Conservation (phyloP, 1,139 yeast species). For the Yamadazyma conglobata region DNA sequence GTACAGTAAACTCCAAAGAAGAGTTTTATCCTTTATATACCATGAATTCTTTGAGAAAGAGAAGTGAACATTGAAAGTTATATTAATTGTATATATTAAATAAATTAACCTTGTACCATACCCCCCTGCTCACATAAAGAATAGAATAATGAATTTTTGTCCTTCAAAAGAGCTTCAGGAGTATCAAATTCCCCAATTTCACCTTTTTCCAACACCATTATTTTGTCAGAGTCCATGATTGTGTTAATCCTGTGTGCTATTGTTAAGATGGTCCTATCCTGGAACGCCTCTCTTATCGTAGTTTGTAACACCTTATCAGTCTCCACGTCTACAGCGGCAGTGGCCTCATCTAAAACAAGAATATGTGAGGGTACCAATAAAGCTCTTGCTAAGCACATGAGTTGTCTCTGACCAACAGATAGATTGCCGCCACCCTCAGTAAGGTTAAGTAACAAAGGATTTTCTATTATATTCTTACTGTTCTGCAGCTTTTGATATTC, state of each 20-base stretch:
- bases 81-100: constrained; percentile 4
- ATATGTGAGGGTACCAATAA: constrained; percentile 30
- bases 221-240: constrained; percentile 32
- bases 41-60: constrained; percentile 66
- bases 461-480: constrained; percentile 8
- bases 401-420: constrained; percentile 37
- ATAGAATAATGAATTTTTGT: constrained; percentile 25
- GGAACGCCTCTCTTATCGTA: constrained; percentile 30
- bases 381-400: constrained; percentile 37
- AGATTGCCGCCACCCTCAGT: constrained; percentile 35
- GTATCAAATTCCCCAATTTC: constrained; percentile 29
- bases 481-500: constrained; percentile 14
- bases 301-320: constrained; percentile 35
- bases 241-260: constrained; percentile 39
- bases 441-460: constrained; percentile 22
- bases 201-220: constrained; percentile 32
- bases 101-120: constrained; percentile 2
- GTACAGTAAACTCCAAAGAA: constrained; percentile 33
- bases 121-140: constrained; percentile 34
- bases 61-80: constrained; percentile 61
- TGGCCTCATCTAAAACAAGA: constrained; percentile 36
- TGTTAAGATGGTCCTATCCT: constrained; percentile 32
- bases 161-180: constrained; percentile 25
- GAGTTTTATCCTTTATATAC: constrained; percentile 65
- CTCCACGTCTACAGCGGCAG: constrained; percentile 37